Evolutionary conservation across 2,329 filamentous ascomycete genomes (phyloP).

Genomic region (Hawksworthiomyces lignivorus): DNA sequence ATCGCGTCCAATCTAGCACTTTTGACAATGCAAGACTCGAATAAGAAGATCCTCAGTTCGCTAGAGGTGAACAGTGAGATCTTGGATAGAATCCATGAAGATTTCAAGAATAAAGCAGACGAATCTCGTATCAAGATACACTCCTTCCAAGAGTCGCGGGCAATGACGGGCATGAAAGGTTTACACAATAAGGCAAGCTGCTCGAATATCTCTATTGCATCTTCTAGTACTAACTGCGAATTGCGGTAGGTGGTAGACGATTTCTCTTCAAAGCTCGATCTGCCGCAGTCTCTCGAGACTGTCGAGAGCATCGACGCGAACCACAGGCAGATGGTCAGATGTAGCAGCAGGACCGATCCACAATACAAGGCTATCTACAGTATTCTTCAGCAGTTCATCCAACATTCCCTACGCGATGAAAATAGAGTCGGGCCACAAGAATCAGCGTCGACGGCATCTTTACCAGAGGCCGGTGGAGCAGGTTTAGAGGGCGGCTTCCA

Average conservation of each 20-base stretch:
- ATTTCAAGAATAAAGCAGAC: conserved; percentile 23
- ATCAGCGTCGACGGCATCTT: no score
- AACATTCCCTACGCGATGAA: no score
- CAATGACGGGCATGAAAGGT: conserved; percentile 19
- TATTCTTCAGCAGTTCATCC: conserved; percentile 21
- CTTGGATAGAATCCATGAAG: conserved; percentile 28
- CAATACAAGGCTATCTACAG: conserved; percentile 23
- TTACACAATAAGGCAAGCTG: not conserved
- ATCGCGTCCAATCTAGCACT: conserved; percentile 25
- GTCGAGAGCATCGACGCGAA: conserved; percentile 32
- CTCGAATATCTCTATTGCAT: no score
- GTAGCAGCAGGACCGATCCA: conserved; percentile 22
- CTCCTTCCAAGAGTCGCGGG: conserved; percentile 30
- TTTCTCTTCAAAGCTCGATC: conserved; percentile 31
- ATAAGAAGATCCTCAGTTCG: conserved; percentile 24
- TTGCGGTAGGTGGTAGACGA: conserved; percentile 32
- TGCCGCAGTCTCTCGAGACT: conserved; percentile 28
- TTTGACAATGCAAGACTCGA: conserved; percentile 25
- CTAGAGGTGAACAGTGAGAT: conserved; percentile 28
- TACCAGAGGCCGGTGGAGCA: no score
- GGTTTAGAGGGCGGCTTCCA: no score
- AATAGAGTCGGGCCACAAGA: no score
- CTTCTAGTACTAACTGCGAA: no score
- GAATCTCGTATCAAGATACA: conserved; percentile 25
- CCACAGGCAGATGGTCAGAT: conserved; percentile 28